phyloP scores from a whole-genome alignment of 192 early-diverging fungal species.

The Rhizophagus prolifer region DNA sequence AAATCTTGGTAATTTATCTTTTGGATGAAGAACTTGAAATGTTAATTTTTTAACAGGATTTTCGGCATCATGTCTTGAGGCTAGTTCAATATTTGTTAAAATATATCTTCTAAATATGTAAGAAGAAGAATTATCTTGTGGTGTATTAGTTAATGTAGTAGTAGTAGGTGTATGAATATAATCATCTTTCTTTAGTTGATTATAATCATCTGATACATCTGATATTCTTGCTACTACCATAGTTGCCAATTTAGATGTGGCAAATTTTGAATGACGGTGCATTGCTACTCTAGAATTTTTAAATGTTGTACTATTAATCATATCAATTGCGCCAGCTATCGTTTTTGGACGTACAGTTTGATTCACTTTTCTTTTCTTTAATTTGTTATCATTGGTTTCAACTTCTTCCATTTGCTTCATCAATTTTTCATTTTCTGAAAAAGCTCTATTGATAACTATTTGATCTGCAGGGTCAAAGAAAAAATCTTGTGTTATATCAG shows the following conservation, averaged over 20 bases:
- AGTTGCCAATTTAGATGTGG: background rate
- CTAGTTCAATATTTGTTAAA: constrained; percentile 4
- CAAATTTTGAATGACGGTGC: constrained; percentile 25
- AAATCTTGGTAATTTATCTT: constrained; percentile 12
- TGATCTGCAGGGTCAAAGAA: background rate
- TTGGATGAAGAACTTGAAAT: constrained; percentile 15
- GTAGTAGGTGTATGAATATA: background rate
- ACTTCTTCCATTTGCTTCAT: background rate
- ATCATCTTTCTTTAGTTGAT: background rate
- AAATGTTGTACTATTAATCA: constrained; percentile 1
- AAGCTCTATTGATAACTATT: constrained; percentile 1
- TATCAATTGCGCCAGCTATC: background rate
- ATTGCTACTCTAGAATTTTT: background rate
- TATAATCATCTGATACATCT: background rate
- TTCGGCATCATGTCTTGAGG: background rate
- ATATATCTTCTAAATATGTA: constrained; percentile 26
- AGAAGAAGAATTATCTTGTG: background rate
- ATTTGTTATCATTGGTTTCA: background rate
- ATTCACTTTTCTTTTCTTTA: background rate
- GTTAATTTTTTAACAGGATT: constrained; percentile 20
- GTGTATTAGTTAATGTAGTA: background rate
- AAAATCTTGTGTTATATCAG: constrained; percentile 14
- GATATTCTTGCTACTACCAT: constrained; percentile 9
- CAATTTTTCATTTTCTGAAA: background rate
- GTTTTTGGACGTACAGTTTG: background rate